Conservation (phyloP, 2,329 filamentous ascomycete species). For the Didymella lethalis region DNA sequence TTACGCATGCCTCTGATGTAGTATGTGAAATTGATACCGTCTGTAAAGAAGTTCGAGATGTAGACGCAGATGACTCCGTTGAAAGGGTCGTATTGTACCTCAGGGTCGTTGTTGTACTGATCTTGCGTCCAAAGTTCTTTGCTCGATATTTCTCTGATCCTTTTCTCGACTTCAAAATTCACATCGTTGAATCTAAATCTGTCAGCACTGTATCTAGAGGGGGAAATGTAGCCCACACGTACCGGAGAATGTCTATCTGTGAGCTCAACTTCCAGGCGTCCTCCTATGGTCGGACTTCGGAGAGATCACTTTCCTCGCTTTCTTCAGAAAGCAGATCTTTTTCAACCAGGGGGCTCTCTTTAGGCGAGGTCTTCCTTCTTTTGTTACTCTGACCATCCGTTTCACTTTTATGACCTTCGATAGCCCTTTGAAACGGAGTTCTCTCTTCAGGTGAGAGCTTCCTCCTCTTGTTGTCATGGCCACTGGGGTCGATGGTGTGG, state of each 20-base stretch:
- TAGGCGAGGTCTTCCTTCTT: not conserved
- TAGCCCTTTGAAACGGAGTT: not conserved
- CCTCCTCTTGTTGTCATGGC: not conserved
- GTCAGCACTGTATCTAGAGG: not conserved
- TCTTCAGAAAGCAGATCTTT: not conserved
- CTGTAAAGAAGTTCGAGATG: constrained; percentile 27
- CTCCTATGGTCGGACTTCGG: not conserved
- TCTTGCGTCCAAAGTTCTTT: constrained; percentile 10
- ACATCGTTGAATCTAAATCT: not conserved
- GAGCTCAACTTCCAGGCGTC: not conserved
- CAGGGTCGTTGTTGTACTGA: constrained; percentile 1
- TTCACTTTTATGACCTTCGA: not conserved
- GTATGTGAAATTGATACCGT: constrained; percentile 28
- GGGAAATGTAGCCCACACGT: not conserved
- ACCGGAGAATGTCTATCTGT: not conserved
- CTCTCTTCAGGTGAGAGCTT: not conserved
- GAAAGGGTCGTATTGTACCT: not conserved
- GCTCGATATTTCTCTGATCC: not conserved
- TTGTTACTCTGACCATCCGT: not conserved
- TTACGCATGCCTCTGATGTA: constrained; percentile 26
- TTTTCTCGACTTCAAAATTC: not conserved
- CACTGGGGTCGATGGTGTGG: not conserved
- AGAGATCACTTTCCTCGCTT: not conserved
- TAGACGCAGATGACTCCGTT: constrained; percentile 24
- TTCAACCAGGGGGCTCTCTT: not conserved